A percentile compares a stretch with the other conserved stretches of the same genome.
Evolutionary conservation across 768 basidiomycete genomes (phyloP).

Genomic region (Sporobolomyces pararoseus): DNA sequence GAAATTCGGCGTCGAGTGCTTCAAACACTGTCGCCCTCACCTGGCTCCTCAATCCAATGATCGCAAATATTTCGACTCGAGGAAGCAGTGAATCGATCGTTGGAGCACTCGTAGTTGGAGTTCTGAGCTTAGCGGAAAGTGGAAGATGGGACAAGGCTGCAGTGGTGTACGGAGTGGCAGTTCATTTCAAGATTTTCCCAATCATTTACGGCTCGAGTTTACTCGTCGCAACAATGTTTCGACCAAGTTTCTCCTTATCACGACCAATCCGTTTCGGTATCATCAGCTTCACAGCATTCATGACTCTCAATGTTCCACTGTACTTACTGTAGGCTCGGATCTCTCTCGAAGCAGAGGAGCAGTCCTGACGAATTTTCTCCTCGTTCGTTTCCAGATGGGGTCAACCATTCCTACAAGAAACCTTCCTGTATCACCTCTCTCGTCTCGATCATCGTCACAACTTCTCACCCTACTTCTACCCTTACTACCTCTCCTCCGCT

Average conservation of each 20-base stretch:
- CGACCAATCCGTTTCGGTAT: slow-evolving; percentile 59
- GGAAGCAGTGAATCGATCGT: slow-evolving; percentile 92
- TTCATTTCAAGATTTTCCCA: slow-evolving; percentile 98
- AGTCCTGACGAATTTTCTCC: slow-evolving; percentile 48
- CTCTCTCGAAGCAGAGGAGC: too few relatives aligned
- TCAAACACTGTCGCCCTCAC: slow-evolving; percentile 52
- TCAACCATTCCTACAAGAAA: slow-evolving; percentile 80
- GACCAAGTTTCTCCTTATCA: not conserved
- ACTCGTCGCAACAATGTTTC: slow-evolving; percentile 52
- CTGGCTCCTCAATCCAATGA: slow-evolving; percentile 88
- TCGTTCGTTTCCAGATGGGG: slow-evolving; percentile 70
- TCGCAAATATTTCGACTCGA: slow-evolving; percentile 92
- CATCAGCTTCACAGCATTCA: slow-evolving; percentile 68
- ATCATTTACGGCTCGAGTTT: slow-evolving; percentile 82
- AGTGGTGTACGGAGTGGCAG: slow-evolving; percentile 69
- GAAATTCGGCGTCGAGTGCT: slow-evolving; percentile 34
- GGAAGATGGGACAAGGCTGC: slow-evolving; percentile 59
- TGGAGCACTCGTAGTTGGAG: slow-evolving; percentile 69
- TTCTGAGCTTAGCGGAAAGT: slow-evolving; percentile 57
- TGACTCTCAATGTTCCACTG: slow-evolving; percentile 60
- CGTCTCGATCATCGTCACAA: slow-evolving; percentile 96
- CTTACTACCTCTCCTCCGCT: slow-evolving; percentile 66
- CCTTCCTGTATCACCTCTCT: slow-evolving; percentile 86
- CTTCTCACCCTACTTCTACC: slow-evolving; percentile 96
- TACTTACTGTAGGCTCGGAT: slow-evolving; percentile 64